Base-by-base conservation (phyloP, 2,329 filamentous ascomycete genomes). In the Scleromitrula shiraiana region DNA sequence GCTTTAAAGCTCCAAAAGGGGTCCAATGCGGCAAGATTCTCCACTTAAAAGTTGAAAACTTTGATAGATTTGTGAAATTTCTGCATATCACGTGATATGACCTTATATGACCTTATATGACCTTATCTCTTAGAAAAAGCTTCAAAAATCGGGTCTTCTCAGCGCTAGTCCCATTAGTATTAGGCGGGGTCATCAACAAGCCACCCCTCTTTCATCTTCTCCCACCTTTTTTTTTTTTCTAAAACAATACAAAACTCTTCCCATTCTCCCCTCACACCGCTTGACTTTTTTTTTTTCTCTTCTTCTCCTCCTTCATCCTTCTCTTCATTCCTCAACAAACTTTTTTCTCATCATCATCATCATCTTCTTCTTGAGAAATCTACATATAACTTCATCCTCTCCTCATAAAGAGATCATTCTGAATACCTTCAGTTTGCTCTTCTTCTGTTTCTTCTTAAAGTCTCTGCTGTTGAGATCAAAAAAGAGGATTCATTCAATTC, bases 201-300 rank as follows among this genome's bases (percentile, higher is more conserved):
- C 32, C 1, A 19, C 17, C 30, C 30, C 41, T 44, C 32, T 30
- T 19, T 37, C 30, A 30, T 19, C n/a, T n/a, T n/a, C n/a, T n/a
- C n/a, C n/a, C n/a, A n/a, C n/a, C n/a, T 39, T 39, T 23, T 33
- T 15, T 33, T 33, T 19, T 35, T 24, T 38, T 38, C 10, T 10
- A 17, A 9, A 17, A 17, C 19, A 12, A 23, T 22, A 37, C 35
- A 37, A 37, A 37, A 37, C 35, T 37, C 37, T 39, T 24, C 26
- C 26, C 32, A 20, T 26, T 39, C 22, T 32, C 43, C 17, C 24
- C 37, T 36, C 46, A 49, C 50, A 49, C 50, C 50, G 46, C 50
- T 46, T 44, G 15, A 7, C 5, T 17, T 30, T 15, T 15, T 44
- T 30, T 41, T 32, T 26, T 40, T 35, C 39, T 41, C 40, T 33